These are phyloP conservation scores for Phytophthora niederhauseri DNA, from an alignment of 352 stramenopile species.

Conservation along the genomic window DNA sequence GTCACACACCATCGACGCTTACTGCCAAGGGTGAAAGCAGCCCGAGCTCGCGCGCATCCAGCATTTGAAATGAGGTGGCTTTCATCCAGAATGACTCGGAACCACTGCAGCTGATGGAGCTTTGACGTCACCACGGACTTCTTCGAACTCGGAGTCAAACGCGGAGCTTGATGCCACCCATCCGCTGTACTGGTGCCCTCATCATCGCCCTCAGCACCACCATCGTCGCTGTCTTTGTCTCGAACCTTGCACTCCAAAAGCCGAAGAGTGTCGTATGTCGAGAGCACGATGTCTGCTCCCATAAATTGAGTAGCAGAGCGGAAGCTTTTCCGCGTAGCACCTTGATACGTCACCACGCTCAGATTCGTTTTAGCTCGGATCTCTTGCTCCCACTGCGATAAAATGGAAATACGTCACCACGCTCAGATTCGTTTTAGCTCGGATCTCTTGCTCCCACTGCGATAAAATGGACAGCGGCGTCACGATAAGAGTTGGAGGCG, in stretches of 20 bases:
- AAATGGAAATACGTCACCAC: slow-evolving; percentile 82
- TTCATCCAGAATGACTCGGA: slow-evolving; percentile 90
- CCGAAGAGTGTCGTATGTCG: slow-evolving; percentile 81
- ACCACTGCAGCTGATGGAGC: slow-evolving; percentile 81
- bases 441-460: slow-evolving; percentile 87
- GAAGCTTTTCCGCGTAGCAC: slow-evolving; percentile 63
- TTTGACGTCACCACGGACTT: slow-evolving; percentile 56
- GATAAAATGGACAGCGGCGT: slow-evolving; percentile 85
- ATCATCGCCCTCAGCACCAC: slow-evolving; percentile 19
- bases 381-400: slow-evolving; percentile 88
- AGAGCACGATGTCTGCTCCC: slow-evolving; percentile 78
- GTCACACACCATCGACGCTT: slow-evolving; percentile 89
- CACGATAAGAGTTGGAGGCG: slow-evolving; percentile 75
- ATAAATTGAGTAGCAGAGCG: slow-evolving; percentile 76
- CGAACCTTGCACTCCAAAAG: slow-evolving; percentile 72
- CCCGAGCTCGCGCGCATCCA: slow-evolving; percentile 64
- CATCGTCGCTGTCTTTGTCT: slow-evolving; percentile 31
- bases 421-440: slow-evolving; percentile 75
- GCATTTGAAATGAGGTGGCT: slow-evolving; percentile 91
- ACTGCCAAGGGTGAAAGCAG: slow-evolving; percentile 69
- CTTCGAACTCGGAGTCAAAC: slow-evolving; percentile 32
- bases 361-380: slow-evolving; percentile 81
- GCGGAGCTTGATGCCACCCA: slow-evolving; percentile 40
- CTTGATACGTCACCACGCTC: slow-evolving; percentile 80
- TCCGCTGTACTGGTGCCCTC: slow-evolving; percentile 16